Evolutionary conservation across 164 flowering plant genomes (phyloP).

Genomic region (Santalum album): DNA sequence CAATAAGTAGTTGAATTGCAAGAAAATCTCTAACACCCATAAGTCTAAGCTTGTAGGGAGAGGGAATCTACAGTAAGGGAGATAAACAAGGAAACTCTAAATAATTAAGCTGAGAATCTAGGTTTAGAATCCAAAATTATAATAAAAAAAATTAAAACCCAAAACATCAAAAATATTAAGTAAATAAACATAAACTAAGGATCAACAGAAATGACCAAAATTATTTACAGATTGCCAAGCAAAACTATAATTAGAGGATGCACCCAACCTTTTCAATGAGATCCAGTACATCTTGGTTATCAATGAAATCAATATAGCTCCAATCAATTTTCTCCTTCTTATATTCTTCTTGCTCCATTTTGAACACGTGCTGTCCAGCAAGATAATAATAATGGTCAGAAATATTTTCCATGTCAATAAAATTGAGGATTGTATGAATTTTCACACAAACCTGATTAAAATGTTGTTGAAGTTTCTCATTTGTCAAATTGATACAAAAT

Average conservation of each 20-base stretch:
- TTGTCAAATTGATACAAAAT: constrained; percentile 4
- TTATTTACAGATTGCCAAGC: not conserved
- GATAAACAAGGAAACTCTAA: no score
- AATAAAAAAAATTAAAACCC: not conserved
- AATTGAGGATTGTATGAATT: not conserved
- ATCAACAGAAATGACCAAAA: not conserved
- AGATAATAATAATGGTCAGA: not conserved
- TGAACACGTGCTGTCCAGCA: not conserved
- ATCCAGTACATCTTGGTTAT: constrained; percentile 3
- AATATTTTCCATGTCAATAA: not conserved
- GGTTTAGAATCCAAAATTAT: no score
- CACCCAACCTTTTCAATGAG: not conserved
- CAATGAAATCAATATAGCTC: constrained; percentile 3
- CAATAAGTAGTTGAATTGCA: no score
- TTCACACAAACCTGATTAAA: constrained; percentile 4
- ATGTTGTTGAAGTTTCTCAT: constrained; percentile 8
- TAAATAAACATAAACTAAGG: not conserved
- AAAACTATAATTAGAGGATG: no score
- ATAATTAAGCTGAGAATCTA: no score
- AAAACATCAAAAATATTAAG: not conserved
- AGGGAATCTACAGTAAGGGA: no score
- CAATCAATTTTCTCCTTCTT: constrained; percentile 2
- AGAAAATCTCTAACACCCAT: no score
- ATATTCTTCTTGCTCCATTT: constrained; percentile 3
- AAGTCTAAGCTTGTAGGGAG: no score